These are phyloP conservation scores for Xylaria sp. DNA, from an alignment of 2,329 filamentous ascomycete species.

Conservation along the genomic window DNA sequence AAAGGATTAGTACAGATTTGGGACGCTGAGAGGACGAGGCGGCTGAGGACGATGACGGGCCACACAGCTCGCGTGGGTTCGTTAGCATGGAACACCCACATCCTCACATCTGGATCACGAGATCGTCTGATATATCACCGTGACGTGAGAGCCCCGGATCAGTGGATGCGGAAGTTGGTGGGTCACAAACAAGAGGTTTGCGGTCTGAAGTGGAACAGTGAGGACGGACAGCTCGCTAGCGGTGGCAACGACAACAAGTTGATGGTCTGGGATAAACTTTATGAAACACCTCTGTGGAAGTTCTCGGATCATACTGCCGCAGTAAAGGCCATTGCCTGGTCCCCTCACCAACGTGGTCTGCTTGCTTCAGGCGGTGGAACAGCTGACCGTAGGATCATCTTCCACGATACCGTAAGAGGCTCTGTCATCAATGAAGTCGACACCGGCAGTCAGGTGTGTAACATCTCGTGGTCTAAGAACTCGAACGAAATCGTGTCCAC, in stretches of 20 bases:
- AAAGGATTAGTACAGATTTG: constrained; percentile 97
- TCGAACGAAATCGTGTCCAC: constrained; percentile 98
- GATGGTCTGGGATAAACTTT: constrained; percentile 97
- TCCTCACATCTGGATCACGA: constrained; percentile 92
- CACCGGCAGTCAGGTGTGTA: constrained; percentile 98
- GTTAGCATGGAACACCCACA: constrained; percentile 97
- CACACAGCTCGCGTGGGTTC: constrained; percentile 94
- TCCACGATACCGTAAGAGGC: constrained; percentile 94
- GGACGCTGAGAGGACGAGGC: constrained; percentile 88
- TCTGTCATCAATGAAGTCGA: constrained; percentile 87
- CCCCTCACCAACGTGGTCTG: constrained; percentile 91
- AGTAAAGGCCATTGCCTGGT: constrained; percentile 98
- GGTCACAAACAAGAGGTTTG: constrained; percentile 99
- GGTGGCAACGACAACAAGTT: constrained; percentile 99
- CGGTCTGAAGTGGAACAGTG: constrained; percentile 95
- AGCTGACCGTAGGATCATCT: constrained; percentile 94
- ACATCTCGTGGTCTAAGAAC: constrained; percentile 96
- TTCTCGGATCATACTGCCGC: constrained; percentile 95
- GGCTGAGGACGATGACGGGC: constrained; percentile 94
- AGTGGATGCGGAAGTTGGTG: constrained; percentile 86
- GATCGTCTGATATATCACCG: constrained; percentile 95
- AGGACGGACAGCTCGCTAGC: constrained; percentile 93
- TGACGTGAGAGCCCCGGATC: constrained; percentile 91
- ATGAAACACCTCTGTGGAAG: constrained; percentile 91
- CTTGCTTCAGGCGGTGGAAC: constrained; percentile 97